phyloP scores from a whole-genome alignment of 352 stramenopile genomes.

The Chrysophaeum taylorii region DNA sequence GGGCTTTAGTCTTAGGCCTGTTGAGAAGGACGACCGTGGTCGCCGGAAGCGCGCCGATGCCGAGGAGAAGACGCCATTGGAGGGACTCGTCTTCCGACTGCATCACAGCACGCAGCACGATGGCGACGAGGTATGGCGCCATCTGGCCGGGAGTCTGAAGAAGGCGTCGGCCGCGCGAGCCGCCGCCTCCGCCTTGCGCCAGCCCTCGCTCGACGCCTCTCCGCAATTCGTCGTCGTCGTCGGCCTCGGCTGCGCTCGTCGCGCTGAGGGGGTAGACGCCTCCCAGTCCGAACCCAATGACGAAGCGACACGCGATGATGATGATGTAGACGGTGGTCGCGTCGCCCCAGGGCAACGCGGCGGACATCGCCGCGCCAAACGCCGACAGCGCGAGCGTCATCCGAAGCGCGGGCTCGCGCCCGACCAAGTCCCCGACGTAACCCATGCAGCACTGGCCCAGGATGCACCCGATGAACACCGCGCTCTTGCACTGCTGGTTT shows the following conservation, averaged over 20 bases:
- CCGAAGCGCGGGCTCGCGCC: neutral
- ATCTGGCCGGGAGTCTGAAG: conserved; percentile 1
- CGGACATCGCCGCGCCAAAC: neutral
- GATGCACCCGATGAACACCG: conserved; percentile 3
- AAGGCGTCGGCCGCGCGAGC: neutral
- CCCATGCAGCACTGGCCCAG: conserved; percentile 7
- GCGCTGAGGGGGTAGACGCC: conserved; percentile 6
- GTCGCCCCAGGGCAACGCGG: neutral
- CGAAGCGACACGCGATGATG: neutral
- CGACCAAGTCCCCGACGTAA: conserved; percentile 5
- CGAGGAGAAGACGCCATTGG: conserved; percentile 17
- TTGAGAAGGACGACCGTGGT: neutral
- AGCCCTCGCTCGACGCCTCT: neutral
- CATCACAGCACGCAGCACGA: neutral
- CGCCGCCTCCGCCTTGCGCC: too few relatives aligned
- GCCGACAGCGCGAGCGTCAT: neutral
- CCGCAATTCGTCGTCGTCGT: neutral
- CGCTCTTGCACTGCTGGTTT: neutral
- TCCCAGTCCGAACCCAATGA: conserved; percentile 11
- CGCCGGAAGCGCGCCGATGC: conserved; percentile 14
- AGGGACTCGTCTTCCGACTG: neutral
- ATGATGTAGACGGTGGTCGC: neutral
- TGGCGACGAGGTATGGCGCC: neutral
- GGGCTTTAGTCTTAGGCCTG: neutral
- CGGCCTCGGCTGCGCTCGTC: neutral